Evolutionary conservation across 345 rosid species (phyloP), one percentile per base, ranked within the genome.

Genomic region (Eucalyptus marginata): DNA sequence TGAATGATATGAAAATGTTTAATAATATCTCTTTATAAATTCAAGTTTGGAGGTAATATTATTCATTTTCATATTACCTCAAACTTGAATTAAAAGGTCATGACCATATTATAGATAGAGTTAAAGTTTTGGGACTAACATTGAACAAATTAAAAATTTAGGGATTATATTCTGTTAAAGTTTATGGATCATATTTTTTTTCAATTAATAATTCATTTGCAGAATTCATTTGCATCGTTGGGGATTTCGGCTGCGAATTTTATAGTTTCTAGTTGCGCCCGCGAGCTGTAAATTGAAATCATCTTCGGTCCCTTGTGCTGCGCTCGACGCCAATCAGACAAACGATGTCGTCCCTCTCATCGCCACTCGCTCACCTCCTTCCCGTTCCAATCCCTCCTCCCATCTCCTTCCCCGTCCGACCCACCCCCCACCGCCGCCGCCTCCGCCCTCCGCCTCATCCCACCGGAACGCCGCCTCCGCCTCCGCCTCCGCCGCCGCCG

Each of bases 361-460:
- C 83, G 29, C 47, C 83, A 3, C 47, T 76, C 15, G 24, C 83
- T 36, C 43, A 40, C 47, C 84, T 36, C 47, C 47, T 76, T 33
- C 43, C 44, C 25, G 10, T 71, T 33, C 33, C 80, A 18, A 18
- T 16, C 43, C 44, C 44, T 68, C 44, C 80, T 68, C 80, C 80
- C 3, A 17, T 9, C 81, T 33, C 36, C 13, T 33, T 40, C 18
- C 36, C 76, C 76, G 13, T n/a, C 76, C 14, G 76, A 14, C 36
- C 36, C 36, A 4, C 36, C 76, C 36, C 36, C 36, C 7, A 11
- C 64, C 43, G 17, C 46, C 62, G 3, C 68, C 68, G 68, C 83
- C 47, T 18, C 46, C 47, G 29, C 27, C 16, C 84, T 76, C 84
- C 89, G 90, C 79, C 91, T 86, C 16, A 59, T 15, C 66, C 86